These are phyloP conservation scores for Tetrapisispora phaffii DNA, from an alignment of 805 yeast species.

Conservation along the genomic window DNA sequence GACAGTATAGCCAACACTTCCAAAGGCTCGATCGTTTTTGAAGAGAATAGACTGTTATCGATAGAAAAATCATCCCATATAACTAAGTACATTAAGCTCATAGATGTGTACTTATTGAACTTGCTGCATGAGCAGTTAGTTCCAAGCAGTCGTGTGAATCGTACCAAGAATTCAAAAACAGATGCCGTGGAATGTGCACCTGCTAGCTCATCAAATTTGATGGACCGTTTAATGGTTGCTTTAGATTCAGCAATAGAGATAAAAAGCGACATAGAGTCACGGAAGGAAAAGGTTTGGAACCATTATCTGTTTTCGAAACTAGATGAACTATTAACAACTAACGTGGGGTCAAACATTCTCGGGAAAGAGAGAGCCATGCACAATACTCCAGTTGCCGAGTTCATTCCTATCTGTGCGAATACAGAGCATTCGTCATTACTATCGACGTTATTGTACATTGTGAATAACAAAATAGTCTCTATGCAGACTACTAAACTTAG, in stretches of 20 bases:
- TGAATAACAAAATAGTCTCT: conserved; percentile 23
- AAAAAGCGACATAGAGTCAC: not conserved
- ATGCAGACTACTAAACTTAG: conserved; percentile 20
- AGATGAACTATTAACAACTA: conserved; percentile 9
- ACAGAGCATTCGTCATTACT: conserved; percentile 14
- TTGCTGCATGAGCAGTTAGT: conserved; percentile 9
- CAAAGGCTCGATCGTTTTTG: conserved; percentile 12
- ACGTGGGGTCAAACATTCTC: conserved; percentile 18
- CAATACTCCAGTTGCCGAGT: conserved; percentile 10
- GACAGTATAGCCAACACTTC: conserved; percentile 10
- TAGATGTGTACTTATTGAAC: conserved; percentile 15
- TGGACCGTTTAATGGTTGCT: not conserved
- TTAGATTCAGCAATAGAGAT: not conserved
- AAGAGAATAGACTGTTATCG: conserved; percentile 2
- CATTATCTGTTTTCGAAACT: conserved; percentile 7
- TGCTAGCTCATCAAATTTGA: not conserved
- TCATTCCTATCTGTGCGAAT: conserved; percentile 21
- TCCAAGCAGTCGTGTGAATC: too few relatives aligned
- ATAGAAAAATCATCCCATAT: not conserved
- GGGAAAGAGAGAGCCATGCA: conserved; percentile 21
- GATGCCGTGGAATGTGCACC: too few relatives aligned
- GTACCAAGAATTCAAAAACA: too few relatives aligned
- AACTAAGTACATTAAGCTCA: conserved; percentile 8
- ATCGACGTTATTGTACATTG: conserved; percentile 15
- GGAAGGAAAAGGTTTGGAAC: conserved; percentile 1